Base-by-base conservation (phyloP, 2,329 filamentous ascomycete genomes). In the Verticillium dahliae region DNA sequence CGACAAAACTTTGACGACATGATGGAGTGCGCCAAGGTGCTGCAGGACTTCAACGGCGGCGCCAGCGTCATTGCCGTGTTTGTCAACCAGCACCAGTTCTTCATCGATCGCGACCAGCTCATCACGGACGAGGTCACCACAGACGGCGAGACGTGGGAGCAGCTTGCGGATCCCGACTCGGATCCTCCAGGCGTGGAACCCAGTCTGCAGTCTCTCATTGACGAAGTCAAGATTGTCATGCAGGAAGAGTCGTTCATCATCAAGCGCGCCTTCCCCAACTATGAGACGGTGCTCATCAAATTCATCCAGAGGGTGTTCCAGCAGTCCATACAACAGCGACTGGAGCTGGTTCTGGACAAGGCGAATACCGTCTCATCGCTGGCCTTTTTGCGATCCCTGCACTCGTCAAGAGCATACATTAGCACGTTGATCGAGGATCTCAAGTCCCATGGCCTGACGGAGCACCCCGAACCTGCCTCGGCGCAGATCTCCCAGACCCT, bases 11-110 rank as follows among this genome's bases (percentile, higher is more conserved):
- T 96, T 71, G 92, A 97, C 67, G 93, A 96, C 69, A 99, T 99
- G 96, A 89, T 91, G 78, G 95, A 98, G 73, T 99, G 95, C 73
- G 91, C 96, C 60, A 91, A 91, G 70, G 95, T 97, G 52, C 80
- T 99, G 65, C 85, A 95, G 72, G 95, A 98, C 75, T 99, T 99
- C 81, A 97, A 94, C 73, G 92, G 95, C 59, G 95, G 95, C 59
- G 88, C 92, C 62, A 98, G 93, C 72, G 95, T 98, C 63, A 96
- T 97, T 74, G 94, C 91, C 14, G 83, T 94, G 11, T 99, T 98
- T 74, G 94, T 99, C 71, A 99, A 99, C 72, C 95, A 99, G 74
- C 96, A 99, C 76, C 92, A 97, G 71, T 99, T 99, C 82, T 99
- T 99, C 77, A 97, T 99, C 71, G 95, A 98, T 72, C 85, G 93